Base-by-base conservation (phyloP, 192 early-diverging fungal genomes). In the Backusella psychrophila region DNA sequence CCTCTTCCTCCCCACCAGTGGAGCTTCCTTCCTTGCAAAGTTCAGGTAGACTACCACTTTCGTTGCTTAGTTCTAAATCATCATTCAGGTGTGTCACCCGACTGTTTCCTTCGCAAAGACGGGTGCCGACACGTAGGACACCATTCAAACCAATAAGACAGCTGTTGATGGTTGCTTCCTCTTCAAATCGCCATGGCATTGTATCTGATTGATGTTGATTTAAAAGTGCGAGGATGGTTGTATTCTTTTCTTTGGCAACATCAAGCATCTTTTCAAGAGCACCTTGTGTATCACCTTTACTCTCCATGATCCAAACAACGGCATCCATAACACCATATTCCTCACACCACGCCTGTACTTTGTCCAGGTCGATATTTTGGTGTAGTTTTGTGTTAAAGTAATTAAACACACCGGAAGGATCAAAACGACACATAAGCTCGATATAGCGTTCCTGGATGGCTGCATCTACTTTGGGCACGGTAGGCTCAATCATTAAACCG, bases 271-370 rank as follows among this genome's bases (percentile, higher is more conserved):
- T 90, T 33, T 81, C 72, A 21, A 90, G 75, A 3, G 89, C 89
- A 9, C 86, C 89, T 31, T 81, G 73, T 0, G 85, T 82, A 69
- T 90, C 84, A 12, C 89, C 89, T 31, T 79, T 87, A 35, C 77
- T 81, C 65, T 90, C 87, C 80, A 88, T 76, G n/a, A 90, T 87
- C 87, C 89, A 90, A 9, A 90, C 87, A 5, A 86, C 86, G 0
- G 89, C 86, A 35, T 90, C 89, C 21, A 90, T 84, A 4, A 88
- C 86, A 21, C 85, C 85, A 36, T 84, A 72, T 12, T 81, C 29
- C 66, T 88, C 86, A 46, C 89, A 90, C 4, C 80, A 80, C 34
- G 74, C 78, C n/a, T 88, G 73, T 14, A 88, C 76, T 9, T 73
- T 80, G 12, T 84, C 81, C 26, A 77, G 33, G 26, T 29, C 17